Evolutionary conservation across 768 basidiomycete genomes (phyloP), one percentile per base, ranked within the genome.

Genomic region (Boletus sp.): DNA sequence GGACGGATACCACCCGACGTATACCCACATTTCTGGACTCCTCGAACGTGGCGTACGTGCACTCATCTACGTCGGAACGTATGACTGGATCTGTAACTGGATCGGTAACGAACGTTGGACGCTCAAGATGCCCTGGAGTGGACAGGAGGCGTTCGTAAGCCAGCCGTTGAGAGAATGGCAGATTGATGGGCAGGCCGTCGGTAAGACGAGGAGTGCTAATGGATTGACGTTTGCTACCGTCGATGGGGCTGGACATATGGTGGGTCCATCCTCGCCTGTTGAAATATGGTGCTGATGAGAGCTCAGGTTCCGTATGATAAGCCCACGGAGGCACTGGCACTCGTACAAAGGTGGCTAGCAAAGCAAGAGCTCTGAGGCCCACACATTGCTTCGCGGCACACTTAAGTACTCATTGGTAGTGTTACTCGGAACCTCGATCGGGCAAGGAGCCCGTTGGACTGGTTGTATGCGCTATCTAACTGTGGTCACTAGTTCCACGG

Each of bases 31-130:
- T 59, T 67, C 77, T 18, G 70, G 56, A 11, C 80, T 93, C 39
- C 80, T 93, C 9, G 90, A 93, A 56, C 81, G 89, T n/a, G 87
- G 86, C 1, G 72, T 94, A 18, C 82, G 85, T 6, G 75, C 90
- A 36, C 78, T 93, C 41, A 84, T 88, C 47, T 90, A 90, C 60
- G 85, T 85, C 1, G 88, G 88, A 18, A 86, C 83, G 44, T 86
- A 85, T 60, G 87, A 89, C 64, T 90, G 87, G 86, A 86, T 86
- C 58, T 91, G 89, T 67, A 89, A 90, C 67, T 89, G 84, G 83
- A 73, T 89, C 30, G 85, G 86, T 15, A 93, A 92, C 71, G 83
- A 83, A 64, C 76, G 83, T 41, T 92, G 91, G 91, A 82, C 86
- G 7, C 81, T 89, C 49, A 75, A 80, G 57, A 75, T 94, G 50